A percentile compares a stretch with the other conserved stretches of the same genome.
phyloP scores from a whole-genome alignment of 768 basidiomycete genomes.

The Russula virescens region DNA sequence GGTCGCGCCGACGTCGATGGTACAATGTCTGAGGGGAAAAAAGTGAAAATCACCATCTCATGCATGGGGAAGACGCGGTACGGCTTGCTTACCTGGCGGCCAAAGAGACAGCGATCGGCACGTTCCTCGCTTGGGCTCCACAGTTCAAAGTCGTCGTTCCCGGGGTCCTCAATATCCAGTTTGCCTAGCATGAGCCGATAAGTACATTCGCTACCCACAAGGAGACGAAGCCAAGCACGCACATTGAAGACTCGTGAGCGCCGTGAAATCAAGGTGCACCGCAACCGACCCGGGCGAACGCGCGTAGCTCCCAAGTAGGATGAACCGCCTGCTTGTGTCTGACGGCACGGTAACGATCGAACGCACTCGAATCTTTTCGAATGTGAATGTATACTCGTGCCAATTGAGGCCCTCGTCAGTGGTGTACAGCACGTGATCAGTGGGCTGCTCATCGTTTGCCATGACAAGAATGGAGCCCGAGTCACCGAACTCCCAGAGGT shows the following conservation, averaged over 20 bases:
- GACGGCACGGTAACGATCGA: conserved; percentile 81
- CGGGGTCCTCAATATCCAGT: conserved; percentile 62
- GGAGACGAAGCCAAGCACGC: conserved; percentile 29
- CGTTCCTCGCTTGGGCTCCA: conserved; percentile 94
- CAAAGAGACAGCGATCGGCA: conserved; percentile 86
- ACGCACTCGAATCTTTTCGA: conserved; percentile 66
- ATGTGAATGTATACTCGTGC: conserved; percentile 80
- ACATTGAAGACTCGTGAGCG: conserved; percentile 75
- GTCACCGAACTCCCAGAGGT: conserved; percentile 97
- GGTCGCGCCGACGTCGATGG: conserved; percentile 75
- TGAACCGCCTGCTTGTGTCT: conserved; percentile 89
- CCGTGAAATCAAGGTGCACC: conserved; percentile 84
- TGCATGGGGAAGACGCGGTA: not conserved
- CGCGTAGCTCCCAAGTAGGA: conserved; percentile 67
- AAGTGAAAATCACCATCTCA: not conserved
- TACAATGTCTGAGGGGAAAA: conserved; percentile 68
- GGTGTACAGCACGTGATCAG: conserved; percentile 83
- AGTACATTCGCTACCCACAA: not conserved
- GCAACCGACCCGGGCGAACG: conserved; percentile 48
- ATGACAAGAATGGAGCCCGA: conserved; percentile 91
- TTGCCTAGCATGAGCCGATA: conserved; percentile 44
- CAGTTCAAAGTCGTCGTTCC: conserved; percentile 89
- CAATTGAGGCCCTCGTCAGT: conserved; percentile 85
- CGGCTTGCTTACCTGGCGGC: conserved; percentile 59
- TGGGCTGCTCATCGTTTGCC: conserved; percentile 92